phyloP scores from a whole-genome alignment of 2,329 filamentous ascomycete genomes.

The Phialophora verrucosa region DNA sequence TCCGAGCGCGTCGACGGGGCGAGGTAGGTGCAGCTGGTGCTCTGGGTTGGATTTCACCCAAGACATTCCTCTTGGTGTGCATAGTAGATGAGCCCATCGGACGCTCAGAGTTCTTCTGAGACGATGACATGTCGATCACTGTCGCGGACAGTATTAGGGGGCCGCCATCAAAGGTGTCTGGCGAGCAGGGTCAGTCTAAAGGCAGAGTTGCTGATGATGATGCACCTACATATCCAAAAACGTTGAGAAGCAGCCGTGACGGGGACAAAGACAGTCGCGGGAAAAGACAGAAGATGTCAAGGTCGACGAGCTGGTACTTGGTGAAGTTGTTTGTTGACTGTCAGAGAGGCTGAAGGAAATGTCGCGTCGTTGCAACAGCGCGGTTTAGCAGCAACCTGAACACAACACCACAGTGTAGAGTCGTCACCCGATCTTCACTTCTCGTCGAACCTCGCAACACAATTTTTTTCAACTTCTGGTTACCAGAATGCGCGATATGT shows the following conservation, averaged over 20 bases:
- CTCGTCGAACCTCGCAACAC: not conserved
- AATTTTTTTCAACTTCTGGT: not conserved
- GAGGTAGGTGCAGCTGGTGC: slow-evolving; percentile 16
- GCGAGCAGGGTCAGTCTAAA: not conserved
- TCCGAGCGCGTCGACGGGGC: slow-evolving; percentile 16
- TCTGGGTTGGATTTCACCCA: slow-evolving; percentile 38
- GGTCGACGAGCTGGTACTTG: not conserved
- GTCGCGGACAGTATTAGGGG: not conserved
- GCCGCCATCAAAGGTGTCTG: slow-evolving; percentile 14
- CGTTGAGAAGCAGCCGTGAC: not conserved
- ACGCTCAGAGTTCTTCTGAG: slow-evolving; percentile 16
- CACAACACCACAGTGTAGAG: not conserved
- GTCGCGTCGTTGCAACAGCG: not conserved
- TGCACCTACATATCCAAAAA: slow-evolving; percentile 6
- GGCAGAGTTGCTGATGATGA: not conserved
- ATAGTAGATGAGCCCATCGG: slow-evolving; percentile 1
- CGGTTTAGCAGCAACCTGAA: not conserved
- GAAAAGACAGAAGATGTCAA: not conserved
- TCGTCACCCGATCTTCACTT: slow-evolving; percentile 4
- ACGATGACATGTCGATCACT: slow-evolving; percentile 26
- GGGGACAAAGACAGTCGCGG: not conserved
- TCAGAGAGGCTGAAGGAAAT: not conserved
- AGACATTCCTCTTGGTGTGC: slow-evolving; percentile 31
- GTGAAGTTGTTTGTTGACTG: slow-evolving; percentile 1
- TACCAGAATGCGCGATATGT: slow-evolving; percentile 17